These are phyloP conservation scores for Coemansia furcata DNA, from an alignment of 192 early-diverging fungal genomes.

Conservation along the genomic window DNA sequence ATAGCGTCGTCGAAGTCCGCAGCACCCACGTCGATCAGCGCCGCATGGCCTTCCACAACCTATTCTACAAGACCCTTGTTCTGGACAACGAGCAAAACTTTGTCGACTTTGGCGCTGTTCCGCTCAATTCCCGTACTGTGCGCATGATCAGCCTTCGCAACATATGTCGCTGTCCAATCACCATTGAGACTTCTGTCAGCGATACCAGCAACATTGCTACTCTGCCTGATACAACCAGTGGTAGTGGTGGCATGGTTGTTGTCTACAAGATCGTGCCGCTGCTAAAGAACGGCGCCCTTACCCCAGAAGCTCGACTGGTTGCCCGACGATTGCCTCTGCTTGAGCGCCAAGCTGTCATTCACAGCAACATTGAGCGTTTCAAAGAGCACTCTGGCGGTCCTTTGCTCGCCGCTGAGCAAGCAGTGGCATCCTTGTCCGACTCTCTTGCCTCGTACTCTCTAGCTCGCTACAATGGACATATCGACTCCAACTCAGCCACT, in stretches of 20 bases:
- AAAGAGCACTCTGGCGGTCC: constrained; percentile 22
- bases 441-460: not conserved
- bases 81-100: constrained; percentile 83
- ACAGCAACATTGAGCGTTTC: constrained; percentile 37
- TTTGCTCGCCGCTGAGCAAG: not conserved
- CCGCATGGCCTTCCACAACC: constrained; percentile 93
- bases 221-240: constrained; percentile 27
- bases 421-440: not conserved
- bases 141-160: constrained; percentile 85
- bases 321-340: constrained; percentile 37
- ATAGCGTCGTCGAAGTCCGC: constrained; percentile 85
- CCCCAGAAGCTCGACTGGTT: constrained; percentile 24
- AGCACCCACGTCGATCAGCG: constrained; percentile 96
- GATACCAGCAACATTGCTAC: constrained; percentile 15
- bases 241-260: constrained; percentile 30
- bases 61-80: constrained; percentile 90
- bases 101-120: constrained; percentile 89
- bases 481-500: not conserved
- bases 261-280: constrained; percentile 18
- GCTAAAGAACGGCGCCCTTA: not conserved
- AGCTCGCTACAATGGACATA: not conserved
- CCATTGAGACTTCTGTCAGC: constrained; percentile 41
- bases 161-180: constrained; percentile 56
- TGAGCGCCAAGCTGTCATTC: constrained; percentile 50
- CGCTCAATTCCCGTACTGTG: constrained; percentile 76